Base-by-base conservation (phyloP, 108 stramenopile species). In the Skeletonema marinoi region DNA sequence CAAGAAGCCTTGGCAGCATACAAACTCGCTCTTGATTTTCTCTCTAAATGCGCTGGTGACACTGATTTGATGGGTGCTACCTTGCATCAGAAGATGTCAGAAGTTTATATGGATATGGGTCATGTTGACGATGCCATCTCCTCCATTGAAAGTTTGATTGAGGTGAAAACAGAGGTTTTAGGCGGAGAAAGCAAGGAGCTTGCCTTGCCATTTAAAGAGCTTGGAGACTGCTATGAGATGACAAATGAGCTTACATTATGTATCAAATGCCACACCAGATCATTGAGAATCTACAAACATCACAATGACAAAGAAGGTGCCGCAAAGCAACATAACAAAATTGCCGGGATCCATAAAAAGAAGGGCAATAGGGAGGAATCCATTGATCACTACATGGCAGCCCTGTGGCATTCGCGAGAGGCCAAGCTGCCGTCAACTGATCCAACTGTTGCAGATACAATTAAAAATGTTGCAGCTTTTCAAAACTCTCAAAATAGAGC, bases 311-410 rank as follows among this genome's bases (percentile, higher is more conserved):
- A 77, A 56, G 71, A 73, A 62, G 68, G 60, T 12, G 82, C 82
- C 32, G 82, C 82, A 41, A 65, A 58, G 4, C 66, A 76, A 25
- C 82, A 82, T 71, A 82, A 82, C 32, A 82, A 77, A 58, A 66
- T 82, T 59, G 82, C 74, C 42, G 67, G 67, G 1, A 73, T 82
- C 36, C 54, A 67, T 46, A 82, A 82, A 41, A 35, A 16, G 62
- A 36, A 71, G 21, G 82, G 82, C 1, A 75, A 72, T 32, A 41
- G n/a, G 4, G 58, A 72, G 17, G 73, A 77, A 66, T 61, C 82
- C 0, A 82, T 82, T 69, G 81, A 82, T 59, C 81, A 82, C 65
- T 82, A 82, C 21, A 82, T 82, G 81, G 73, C 73, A 32, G 58
- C 73, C 14, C n/a, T 82, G 32, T 75, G 81, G 74, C 65, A 82